Evolutionary conservation across 805 yeast genomes (phyloP), one percentile per base, ranked within the genome.

Genomic region (Yamadazyma laniorum): DNA sequence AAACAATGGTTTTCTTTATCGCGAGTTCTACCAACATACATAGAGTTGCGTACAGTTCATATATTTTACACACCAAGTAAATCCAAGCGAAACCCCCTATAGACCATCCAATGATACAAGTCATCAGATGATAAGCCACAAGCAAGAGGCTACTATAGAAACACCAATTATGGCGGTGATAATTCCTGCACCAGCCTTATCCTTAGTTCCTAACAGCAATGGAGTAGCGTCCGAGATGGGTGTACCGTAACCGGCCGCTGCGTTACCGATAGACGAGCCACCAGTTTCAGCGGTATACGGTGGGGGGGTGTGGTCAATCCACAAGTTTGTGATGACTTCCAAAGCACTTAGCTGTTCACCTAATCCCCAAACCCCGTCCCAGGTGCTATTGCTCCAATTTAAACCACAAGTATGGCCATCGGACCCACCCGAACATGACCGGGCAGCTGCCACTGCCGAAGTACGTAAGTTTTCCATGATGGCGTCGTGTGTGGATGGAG

Each of bases 151-250:
- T 14, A 74, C 52, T 18, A 74, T 52, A 0, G 71, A 60, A 13
- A 61, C 58, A 27, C 80, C 81, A 38, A 78, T 51, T 5, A 87
- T 59, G 0, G 90, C 95, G 0, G 99, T 91, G 29, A 87, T 59
- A 16, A 90, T 67, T 33, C 95, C 95, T 1, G 97, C 96, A 34
- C 98, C 98, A 2, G 88, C 96, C 51, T 73, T 76, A 55, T 87
- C 96, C 6, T 74, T 77, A 0, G 55, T 47, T 16, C 67, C 60
- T 25, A 79, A 60, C 26, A 54, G 48, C 42, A 75, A 61, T 18
- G 77, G 72, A 15, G 66, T 48, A 7, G 66, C 54, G 39, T 65
- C 62, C 8, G 72, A 58, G 14, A 49, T 50, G 6, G 63, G 47
- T 7, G 67, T 49, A 42, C 65, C 66, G 25, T 77, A 67, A 42